These are phyloP conservation scores for Talaromyces marneffei DNA, from an alignment of 2,329 filamentous ascomycete species.

Conservation along the genomic window DNA sequence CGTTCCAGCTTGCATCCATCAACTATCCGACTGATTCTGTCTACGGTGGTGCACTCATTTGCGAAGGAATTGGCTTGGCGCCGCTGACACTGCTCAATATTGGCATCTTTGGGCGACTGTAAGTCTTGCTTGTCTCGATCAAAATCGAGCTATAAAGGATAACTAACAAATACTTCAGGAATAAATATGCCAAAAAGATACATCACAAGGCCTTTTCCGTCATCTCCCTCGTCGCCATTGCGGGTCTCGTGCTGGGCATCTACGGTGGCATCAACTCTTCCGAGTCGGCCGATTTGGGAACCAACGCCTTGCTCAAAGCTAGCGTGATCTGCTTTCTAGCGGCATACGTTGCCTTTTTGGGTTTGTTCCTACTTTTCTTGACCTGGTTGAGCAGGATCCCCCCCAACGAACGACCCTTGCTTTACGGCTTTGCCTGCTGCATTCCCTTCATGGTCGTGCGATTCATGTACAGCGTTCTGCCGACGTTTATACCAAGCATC, in stretches of 20 bases:
- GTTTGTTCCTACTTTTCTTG: neutral
- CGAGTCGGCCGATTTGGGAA: constrained; percentile 6
- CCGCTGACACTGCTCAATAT: constrained; percentile 6
- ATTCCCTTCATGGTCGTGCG: constrained; percentile 4
- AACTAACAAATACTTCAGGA: neutral
- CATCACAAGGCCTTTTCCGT: neutral
- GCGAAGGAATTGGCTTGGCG: neutral
- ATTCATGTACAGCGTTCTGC: constrained; percentile 1
- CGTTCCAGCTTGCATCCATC: constrained; percentile 4
- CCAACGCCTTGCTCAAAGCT: neutral
- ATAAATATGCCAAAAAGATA: constrained; percentile 8
- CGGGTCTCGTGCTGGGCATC: constrained; percentile 6
- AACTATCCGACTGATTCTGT: constrained; percentile 3
- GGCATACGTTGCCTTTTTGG: neutral
- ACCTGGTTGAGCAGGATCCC: neutral
- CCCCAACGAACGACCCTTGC: neutral
- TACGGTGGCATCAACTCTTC: neutral
- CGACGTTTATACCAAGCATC: neutral
- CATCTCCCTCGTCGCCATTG: constrained; percentile 2
- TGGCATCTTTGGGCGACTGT: constrained; percentile 7
- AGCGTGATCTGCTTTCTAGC: constrained; percentile 4
- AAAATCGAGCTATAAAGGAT: neutral
- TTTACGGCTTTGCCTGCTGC: neutral
- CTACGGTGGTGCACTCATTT: constrained; percentile 4
- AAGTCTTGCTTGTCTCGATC: neutral